These are phyloP conservation scores for Xylariaceae sp. DNA, from an alignment of 2,329 filamentous ascomycete genomes.

Conservation along the genomic window DNA sequence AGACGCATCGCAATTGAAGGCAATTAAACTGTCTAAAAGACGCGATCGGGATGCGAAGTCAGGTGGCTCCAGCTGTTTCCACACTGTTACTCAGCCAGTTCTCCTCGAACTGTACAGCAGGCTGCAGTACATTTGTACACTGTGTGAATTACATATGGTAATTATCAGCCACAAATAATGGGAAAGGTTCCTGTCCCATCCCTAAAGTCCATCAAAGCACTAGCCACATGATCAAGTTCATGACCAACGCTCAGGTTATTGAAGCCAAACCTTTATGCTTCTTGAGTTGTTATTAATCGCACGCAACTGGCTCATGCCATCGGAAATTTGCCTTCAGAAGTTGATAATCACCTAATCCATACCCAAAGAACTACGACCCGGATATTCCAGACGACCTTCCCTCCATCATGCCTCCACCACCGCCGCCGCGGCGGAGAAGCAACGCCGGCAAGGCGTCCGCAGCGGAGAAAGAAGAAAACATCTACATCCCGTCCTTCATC, in stretches of 20 bases:
- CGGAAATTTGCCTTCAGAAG: no score
- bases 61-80: constrained; percentile 10
- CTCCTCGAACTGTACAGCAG: no score
- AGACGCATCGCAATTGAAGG: constrained; percentile 18
- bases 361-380: background rate
- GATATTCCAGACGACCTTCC: background rate
- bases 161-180: no score
- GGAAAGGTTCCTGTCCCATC: no score
- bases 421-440: constrained; percentile 31
- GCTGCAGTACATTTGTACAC: no score
- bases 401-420: constrained; percentile 38
- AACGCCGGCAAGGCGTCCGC: constrained; percentile 30
- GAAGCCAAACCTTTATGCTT: no score
- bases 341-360: background rate
- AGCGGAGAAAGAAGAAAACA: constrained; percentile 81
- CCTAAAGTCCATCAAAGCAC: constrained; percentile 6
- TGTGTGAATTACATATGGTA: no score
- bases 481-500: constrained; percentile 98
- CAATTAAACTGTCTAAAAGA: constrained; percentile 7
- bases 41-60: constrained; percentile 16
- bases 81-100: no score
- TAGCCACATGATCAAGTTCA: constrained; percentile 7
- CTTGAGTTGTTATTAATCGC: no score
- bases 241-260: background rate
- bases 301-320: no score